These are phyloP conservation scores for Annona cherimola DNA, from an alignment of 164 flowering plant genomes.

Conservation along the genomic window DNA sequence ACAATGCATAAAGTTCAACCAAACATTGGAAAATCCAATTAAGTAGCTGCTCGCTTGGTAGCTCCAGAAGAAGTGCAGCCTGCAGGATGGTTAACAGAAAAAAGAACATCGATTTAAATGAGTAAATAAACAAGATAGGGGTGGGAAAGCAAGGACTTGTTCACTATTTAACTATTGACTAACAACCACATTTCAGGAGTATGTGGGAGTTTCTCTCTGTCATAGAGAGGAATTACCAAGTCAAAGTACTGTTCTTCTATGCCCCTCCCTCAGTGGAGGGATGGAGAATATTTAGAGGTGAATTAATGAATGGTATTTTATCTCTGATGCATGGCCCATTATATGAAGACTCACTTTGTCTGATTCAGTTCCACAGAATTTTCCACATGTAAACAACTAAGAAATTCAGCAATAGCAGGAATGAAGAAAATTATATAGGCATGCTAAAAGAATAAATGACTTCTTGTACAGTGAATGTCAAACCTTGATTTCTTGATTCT, in stretches of 20 bases:
- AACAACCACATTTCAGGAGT: not conserved
- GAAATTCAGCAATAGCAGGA: too few relatives aligned
- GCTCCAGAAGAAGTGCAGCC: slow-evolving; percentile 93
- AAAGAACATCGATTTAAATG: not conserved
- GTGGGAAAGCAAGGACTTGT: not conserved
- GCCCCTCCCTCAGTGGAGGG: too few relatives aligned
- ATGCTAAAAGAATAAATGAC: not conserved
- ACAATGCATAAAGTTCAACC: slow-evolving; percentile 69
- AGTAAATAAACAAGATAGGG: too few relatives aligned
- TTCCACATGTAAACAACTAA: too few relatives aligned
- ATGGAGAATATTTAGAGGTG: too few relatives aligned
- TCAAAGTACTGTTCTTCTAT: too few relatives aligned
- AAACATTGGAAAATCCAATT: slow-evolving; percentile 89
- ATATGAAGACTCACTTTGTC: too few relatives aligned
- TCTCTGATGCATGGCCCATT: too few relatives aligned
- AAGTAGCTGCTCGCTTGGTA: slow-evolving; percentile 84
- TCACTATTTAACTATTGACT: too few relatives aligned
- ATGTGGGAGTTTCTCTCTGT: not conserved
- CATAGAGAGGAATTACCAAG: not conserved
- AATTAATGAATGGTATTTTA: too few relatives aligned
- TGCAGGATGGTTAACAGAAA: slow-evolving; percentile 24
- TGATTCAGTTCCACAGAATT: too few relatives aligned
- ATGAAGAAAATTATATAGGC: too few relatives aligned
- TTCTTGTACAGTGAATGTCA: not conserved
- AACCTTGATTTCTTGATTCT: slow-evolving; percentile 78